Evolutionary conservation across 179 eudicot genomes (phyloP).

Genomic region (Corrigiola litoralis): DNA sequence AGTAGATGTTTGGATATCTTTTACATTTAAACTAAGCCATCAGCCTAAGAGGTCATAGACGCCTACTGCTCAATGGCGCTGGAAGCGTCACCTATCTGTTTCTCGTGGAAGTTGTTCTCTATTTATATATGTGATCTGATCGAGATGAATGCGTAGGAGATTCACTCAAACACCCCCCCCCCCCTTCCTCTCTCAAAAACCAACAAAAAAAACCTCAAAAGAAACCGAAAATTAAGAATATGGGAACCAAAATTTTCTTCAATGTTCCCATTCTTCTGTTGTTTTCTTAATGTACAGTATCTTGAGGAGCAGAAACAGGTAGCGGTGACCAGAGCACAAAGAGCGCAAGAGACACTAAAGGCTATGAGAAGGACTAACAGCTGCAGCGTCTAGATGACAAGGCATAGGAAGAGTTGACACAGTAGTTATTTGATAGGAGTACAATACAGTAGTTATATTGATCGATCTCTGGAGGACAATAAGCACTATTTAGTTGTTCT

Average conservation of each 20-base stretch:
- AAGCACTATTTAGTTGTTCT: constrained; percentile 7
- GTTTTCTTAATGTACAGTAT: constrained; percentile 28
- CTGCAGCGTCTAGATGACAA: constrained; percentile 31
- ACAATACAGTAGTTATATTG: neutral
- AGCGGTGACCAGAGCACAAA: constrained; percentile 31
- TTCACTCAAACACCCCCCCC: too few relatives aligned
- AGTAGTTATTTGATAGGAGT: neutral
- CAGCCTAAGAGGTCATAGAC: too few relatives aligned
- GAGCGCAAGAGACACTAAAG: constrained; percentile 31
- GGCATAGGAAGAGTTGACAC: neutral
- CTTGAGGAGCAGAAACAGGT: constrained; percentile 40
- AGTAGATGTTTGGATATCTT: neutral
- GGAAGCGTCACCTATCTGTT: too few relatives aligned
- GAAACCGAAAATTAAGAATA: neutral
- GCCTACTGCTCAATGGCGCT: too few relatives aligned
- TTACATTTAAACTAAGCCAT: too few relatives aligned
- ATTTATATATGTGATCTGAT: too few relatives aligned
- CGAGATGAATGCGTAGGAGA: too few relatives aligned
- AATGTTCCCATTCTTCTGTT: too few relatives aligned
- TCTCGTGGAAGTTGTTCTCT: too few relatives aligned
- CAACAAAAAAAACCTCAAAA: too few relatives aligned
- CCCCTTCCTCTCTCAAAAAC: too few relatives aligned
- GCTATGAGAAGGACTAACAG: constrained; percentile 46
- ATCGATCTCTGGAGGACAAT: constrained; percentile 1
- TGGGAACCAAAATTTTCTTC: too few relatives aligned